Evolutionary conservation across 495 filamentous ascomycete genomes (phyloP), one percentile per base, ranked within the genome.

Genomic region (Aspergillus hancockii): DNA sequence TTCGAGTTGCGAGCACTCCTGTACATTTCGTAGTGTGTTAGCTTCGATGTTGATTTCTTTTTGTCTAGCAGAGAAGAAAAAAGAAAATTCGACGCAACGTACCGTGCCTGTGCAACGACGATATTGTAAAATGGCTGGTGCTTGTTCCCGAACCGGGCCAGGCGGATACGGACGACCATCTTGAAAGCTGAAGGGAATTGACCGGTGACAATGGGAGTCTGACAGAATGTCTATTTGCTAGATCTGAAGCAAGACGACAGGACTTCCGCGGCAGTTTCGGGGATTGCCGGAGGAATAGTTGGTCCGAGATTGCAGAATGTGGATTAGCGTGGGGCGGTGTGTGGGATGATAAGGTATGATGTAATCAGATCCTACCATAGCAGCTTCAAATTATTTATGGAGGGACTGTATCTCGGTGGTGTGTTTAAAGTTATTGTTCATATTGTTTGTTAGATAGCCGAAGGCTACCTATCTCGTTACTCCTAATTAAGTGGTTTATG

Each of bases 41-140:
- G 59, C 43, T 62, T 21, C 41, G 40, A 28, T 13, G 38, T 16
- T 4, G 22, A 49, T 54, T 25, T 14, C 4, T 85, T 56, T 87
- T 88, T 66, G 43, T 47, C 13, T 22, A 28, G 23, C 23, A 19
- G 21, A 25, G 16, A 25, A 1, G 19, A n/a, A 49, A 41, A 45
- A 54, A 22, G 25, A 43, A 43, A 56, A 56, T 34, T 40, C 31
- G 28, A 47, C 36, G 23, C 52, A 58, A 73, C 78, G 57, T 84
- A 96, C 93, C 93, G 85, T n/a, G 94, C 93, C 62, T 98, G 93
- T 22, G 91, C 83, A 57, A 98, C 91, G 54, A 98, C 91, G 61
- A 98, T 96, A 78, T 98, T 98, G 83, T 95, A 98, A 69, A 96
- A 88, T 3, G 94, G 93, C 25, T 81, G 67, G 71, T 93, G 90